Conservation (phyloP, 2,329 filamentous ascomycete species). For the Macroventuria anomochaeta region DNA sequence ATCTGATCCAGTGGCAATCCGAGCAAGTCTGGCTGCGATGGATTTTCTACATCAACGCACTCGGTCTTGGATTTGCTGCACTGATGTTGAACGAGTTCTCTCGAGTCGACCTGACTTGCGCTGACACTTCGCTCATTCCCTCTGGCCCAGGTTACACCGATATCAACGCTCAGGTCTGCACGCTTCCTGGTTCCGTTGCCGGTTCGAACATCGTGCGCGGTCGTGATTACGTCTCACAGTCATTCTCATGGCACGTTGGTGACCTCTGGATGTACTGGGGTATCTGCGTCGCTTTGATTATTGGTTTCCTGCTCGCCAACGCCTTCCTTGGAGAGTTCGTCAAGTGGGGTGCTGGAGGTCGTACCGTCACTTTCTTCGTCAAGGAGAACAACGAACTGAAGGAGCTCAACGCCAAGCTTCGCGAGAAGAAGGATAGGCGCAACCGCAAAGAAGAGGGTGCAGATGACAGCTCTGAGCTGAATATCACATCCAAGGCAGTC, state of each 20-base stretch:
- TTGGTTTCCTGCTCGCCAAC: constrained; percentile 74
- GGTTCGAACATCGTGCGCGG: constrained; percentile 71
- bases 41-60: constrained; percentile 81
- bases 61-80: constrained; percentile 76
- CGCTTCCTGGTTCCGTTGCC: constrained; percentile 72
- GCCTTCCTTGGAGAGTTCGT: constrained; percentile 80
- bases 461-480: constrained; percentile 54
- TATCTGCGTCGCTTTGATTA: constrained; percentile 77
- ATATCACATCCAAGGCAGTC: constrained; percentile 62
- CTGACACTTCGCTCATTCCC: constrained; percentile 71
- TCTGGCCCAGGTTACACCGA: constrained; percentile 72
- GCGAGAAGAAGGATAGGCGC: constrained; percentile 64
- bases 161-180: constrained; percentile 80
- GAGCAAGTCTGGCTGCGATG: constrained; percentile 82
- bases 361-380: constrained; percentile 76
- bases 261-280: constrained; percentile 72
- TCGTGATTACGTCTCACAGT: constrained; percentile 69
- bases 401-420: constrained; percentile 68
- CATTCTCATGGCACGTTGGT: constrained; percentile 69
- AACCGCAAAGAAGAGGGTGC: constrained; percentile 52
- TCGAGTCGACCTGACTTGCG: constrained; percentile 71
- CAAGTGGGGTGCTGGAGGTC: constrained; percentile 81
- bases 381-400: constrained; percentile 72
- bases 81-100: constrained; percentile 90
- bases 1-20: constrained; percentile 79